These are phyloP conservation scores for Emydomyces testavorans DNA, from an alignment of 2,329 filamentous ascomycete species.

Conservation along the genomic window DNA sequence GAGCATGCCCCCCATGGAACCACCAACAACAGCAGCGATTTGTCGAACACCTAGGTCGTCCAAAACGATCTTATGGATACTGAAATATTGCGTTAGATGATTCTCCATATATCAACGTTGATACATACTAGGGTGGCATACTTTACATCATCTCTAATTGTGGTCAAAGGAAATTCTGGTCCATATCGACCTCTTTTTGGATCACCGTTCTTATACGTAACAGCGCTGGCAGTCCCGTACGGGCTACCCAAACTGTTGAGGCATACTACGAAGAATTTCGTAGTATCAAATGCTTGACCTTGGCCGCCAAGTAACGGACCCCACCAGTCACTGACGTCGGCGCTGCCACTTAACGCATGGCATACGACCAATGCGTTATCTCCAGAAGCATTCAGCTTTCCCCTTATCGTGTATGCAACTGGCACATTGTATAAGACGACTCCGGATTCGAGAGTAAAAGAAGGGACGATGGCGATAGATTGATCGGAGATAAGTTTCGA, in stretches of 20 bases:
- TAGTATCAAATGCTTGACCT: constrained; percentile 44
- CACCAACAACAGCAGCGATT: constrained; percentile 45
- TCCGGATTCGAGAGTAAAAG: constrained; percentile 87
- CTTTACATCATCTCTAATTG: constrained; percentile 91
- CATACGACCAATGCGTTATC: constrained; percentile 56
- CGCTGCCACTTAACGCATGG: constrained; percentile 44
- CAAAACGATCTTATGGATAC: constrained; percentile 44
- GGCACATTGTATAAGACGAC: constrained; percentile 65
- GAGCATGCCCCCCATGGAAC: constrained; percentile 50
- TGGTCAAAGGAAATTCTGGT: constrained; percentile 91
- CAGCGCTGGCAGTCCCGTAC: constrained; percentile 44
- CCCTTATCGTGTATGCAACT: constrained; percentile 53
- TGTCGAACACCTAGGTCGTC: constrained; percentile 44
- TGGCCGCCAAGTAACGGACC: constrained; percentile 42
- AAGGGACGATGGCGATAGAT: constrained; percentile 71
- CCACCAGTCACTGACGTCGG: constrained; percentile 48
- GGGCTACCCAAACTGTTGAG: constrained; percentile 45
- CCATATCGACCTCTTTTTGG: constrained; percentile 66
- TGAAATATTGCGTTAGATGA: constrained; percentile 19
- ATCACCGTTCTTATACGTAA: constrained; percentile 75
- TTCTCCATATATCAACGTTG: neutral
- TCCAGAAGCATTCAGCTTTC: constrained; percentile 43
- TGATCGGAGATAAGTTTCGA: constrained; percentile 77
- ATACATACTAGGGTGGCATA: constrained; percentile 36
- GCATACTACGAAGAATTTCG: constrained; percentile 44